A percentile compares a stretch with the other conserved stretches of the same genome.
Evolutionary conservation across 495 filamentous ascomycete genomes (phyloP).

Genomic region (Penicillium desertorum): DNA sequence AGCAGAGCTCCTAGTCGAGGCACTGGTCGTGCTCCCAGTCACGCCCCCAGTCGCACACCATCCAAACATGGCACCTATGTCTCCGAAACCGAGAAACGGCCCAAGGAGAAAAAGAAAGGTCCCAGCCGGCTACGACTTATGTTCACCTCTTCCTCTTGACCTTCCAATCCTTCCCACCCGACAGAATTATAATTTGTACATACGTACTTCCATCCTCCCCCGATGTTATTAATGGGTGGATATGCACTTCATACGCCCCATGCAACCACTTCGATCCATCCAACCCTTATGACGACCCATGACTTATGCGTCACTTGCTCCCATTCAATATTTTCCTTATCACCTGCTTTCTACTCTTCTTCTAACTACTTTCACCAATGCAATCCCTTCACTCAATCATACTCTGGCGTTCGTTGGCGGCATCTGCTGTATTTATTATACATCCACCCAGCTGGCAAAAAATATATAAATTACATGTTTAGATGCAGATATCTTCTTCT

Average conservation of each 20-base stretch:
- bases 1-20: slow-evolving; percentile 4
- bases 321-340: not conserved
- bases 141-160: slow-evolving; percentile 35
- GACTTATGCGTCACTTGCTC: not conserved
- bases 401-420: not conserved
- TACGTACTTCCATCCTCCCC: not conserved
- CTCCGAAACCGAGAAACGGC: slow-evolving; percentile 36
- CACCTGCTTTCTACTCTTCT: not conserved
- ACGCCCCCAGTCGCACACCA: slow-evolving; percentile 12
- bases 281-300: slow-evolving; percentile 1
- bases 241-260: not conserved
- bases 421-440: not conserved
- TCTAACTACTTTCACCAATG: not conserved
- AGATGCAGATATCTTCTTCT: not conserved
- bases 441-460: not conserved
- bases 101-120: slow-evolving; percentile 45
- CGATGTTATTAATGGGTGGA: not conserved
- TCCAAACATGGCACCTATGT: slow-evolving; percentile 27
- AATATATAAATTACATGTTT: not conserved
- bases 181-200: slow-evolving; percentile 10
- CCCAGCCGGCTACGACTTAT: slow-evolving; percentile 46
- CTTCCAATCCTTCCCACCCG: slow-evolving; percentile 4
- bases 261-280: not conserved
- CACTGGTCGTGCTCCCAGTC: slow-evolving; percentile 8
- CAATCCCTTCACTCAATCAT: not conserved